Evolutionary conservation across 2,329 filamentous ascomycete genomes (phyloP).

Genomic region (Dactylellina drechsleri): DNA sequence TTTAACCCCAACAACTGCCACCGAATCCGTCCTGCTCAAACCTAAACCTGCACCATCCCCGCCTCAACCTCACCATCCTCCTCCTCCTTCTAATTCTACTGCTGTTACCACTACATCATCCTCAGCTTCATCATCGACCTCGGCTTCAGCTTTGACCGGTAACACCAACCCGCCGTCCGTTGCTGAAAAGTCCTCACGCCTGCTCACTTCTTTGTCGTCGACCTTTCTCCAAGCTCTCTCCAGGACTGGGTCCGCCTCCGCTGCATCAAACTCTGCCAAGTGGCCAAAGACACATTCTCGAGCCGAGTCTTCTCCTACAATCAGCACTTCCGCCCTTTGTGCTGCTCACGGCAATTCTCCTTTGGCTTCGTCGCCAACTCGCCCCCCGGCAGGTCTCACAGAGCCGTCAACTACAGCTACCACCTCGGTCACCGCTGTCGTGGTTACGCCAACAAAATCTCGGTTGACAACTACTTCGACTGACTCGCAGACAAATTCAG

Average conservation of each 20-base stretch:
- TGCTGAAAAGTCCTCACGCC: slow-evolving; percentile 30
- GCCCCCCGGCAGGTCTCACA: slow-evolving; percentile 37
- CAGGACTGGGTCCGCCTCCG: slow-evolving; percentile 23
- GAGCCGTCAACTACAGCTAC: slow-evolving; percentile 54
- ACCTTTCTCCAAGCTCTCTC: slow-evolving; percentile 47
- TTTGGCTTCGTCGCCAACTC: slow-evolving; percentile 45
- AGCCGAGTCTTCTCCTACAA: slow-evolving; percentile 36
- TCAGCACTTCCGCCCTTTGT: slow-evolving; percentile 13
- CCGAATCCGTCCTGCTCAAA: slow-evolving; percentile 33
- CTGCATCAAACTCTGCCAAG: slow-evolving; percentile 35
- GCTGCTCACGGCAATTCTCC: slow-evolving; percentile 37
- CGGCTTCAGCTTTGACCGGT: slow-evolving; percentile 1
- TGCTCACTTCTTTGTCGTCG: slow-evolving; percentile 42
- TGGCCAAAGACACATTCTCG: slow-evolving; percentile 39
- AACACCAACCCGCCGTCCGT: neutral
- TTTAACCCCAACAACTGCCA: slow-evolving; percentile 54
- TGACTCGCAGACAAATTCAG: slow-evolving; percentile 56
- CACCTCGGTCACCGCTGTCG: slow-evolving; percentile 56
- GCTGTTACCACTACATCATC: slow-evolving; percentile 17
- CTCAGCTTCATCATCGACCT: slow-evolving; percentile 26
- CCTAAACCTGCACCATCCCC: slow-evolving; percentile 32
- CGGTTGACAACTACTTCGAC: slow-evolving; percentile 56
- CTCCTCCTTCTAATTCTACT: slow-evolving; percentile 13
- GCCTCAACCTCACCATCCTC: slow-evolving; percentile 33
- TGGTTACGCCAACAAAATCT: slow-evolving; percentile 57